Conservation (phyloP, 139 green algal species). For the Mesotaenium endlicherianum region DNA sequence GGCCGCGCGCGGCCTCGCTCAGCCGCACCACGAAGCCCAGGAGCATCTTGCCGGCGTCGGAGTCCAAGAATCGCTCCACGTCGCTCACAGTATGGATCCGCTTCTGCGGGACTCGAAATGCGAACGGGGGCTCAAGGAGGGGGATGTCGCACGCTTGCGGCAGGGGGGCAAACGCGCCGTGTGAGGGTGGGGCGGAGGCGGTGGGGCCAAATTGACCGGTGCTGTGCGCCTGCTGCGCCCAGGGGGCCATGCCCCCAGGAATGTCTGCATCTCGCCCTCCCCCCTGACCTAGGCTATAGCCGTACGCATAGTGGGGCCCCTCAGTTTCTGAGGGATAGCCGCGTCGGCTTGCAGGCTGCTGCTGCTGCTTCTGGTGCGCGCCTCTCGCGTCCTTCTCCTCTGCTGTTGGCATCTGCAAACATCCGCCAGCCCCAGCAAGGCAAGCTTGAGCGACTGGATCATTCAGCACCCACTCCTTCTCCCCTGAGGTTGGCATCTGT, state of each 20-base stretch:
- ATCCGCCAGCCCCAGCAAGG: no score
- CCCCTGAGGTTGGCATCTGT: no score
- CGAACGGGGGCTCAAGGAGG: constrained; percentile 6
- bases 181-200: background rate
- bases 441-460: no score
- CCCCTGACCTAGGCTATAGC: constrained; percentile 4
- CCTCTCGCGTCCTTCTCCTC: no score
- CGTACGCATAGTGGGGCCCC: constrained; percentile 1
- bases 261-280: constrained; percentile 5
- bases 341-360: no score
- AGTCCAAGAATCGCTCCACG: constrained; percentile 65
- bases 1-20: constrained; percentile 69
- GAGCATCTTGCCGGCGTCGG: constrained; percentile 60
- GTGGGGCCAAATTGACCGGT: background rate
- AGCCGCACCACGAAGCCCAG: constrained; percentile 81
- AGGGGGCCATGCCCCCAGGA: constrained; percentile 18
- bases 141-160: background rate
- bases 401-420: no score
- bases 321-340: background rate
- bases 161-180: background rate
- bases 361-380: no score
- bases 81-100: constrained; percentile 50
- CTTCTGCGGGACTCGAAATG: constrained; percentile 49
- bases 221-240: background rate
- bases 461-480: no score